These are phyloP conservation scores for Pleurotus djamor DNA, from an alignment of 768 basidiomycete genomes.

Conservation along the genomic window DNA sequence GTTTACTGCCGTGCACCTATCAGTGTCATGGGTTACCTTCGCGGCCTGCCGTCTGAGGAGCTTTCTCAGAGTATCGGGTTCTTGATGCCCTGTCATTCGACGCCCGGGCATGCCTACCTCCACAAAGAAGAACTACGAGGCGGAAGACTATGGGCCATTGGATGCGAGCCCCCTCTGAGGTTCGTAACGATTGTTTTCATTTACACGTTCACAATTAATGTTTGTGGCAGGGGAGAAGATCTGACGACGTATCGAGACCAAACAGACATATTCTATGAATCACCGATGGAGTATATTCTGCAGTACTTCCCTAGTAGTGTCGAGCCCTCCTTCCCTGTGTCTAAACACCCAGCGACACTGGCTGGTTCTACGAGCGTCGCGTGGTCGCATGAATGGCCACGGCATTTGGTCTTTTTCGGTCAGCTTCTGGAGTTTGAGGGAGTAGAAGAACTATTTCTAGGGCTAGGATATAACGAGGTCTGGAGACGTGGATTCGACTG, in stretches of 20 bases:
- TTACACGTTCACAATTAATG: constrained; percentile 4
- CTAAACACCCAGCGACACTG: constrained; percentile 48
- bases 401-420: constrained; percentile 81
- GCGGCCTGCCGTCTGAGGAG: constrained; percentile 45
- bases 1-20: constrained; percentile 84
- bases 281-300: constrained; percentile 65
- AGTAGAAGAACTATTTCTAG: constrained; percentile 42
- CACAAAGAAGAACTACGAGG: constrained; percentile 61
- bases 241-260: constrained; percentile 70
- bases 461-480: constrained; percentile 61
- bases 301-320: constrained; percentile 67
- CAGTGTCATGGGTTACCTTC: constrained; percentile 67
- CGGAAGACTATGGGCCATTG: constrained; percentile 75
- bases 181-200: constrained; percentile 33
- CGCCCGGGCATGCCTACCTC: constrained; percentile 87
- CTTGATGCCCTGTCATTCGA: constrained; percentile 96
- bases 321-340: constrained; percentile 62
- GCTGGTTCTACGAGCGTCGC: constrained; percentile 41
- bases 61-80: constrained; percentile 61
- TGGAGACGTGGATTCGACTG: constrained; percentile 65
- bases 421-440: constrained; percentile 57
- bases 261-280: constrained; percentile 75
- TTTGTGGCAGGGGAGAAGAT: constrained; percentile 42
- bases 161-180: constrained; percentile 91
- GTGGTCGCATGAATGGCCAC: constrained; percentile 81